Percentiles rank a stretch among this genome's conserved stretches.
Evolutionary conservation across 352 stramenopile genomes (phyloP).

Genomic region (Pythium myriotylum): DNA sequence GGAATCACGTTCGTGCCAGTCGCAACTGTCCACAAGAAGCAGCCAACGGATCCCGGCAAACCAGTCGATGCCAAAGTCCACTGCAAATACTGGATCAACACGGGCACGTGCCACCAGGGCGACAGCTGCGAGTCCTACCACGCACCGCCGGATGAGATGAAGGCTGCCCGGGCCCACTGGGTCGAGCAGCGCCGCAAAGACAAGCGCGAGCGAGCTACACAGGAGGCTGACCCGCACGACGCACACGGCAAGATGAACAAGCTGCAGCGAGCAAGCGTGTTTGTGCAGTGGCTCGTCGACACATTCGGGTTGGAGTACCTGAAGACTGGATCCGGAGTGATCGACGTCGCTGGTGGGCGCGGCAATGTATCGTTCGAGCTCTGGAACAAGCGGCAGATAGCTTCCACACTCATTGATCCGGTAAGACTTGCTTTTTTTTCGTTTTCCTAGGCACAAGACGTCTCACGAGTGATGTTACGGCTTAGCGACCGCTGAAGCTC

Average conservation of each 20-base stretch:
- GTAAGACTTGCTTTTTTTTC: no score
- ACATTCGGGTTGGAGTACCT: conserved; percentile 63
- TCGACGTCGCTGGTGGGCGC: conserved; percentile 83
- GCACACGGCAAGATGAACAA: conserved; percentile 76
- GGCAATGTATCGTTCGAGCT: conserved; percentile 87
- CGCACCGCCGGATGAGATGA: conserved; percentile 46
- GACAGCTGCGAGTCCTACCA: conserved; percentile 72
- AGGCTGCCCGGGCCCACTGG: conserved; percentile 58
- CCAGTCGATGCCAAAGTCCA: conserved; percentile 22
- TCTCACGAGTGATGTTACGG: background rate
- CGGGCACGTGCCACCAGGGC: conserved; percentile 64
- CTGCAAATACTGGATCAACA: conserved; percentile 89
- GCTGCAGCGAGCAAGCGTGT: conserved; percentile 66
- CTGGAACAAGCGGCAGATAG: conserved; percentile 77
- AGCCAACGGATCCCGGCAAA: background rate
- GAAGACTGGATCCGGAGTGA: conserved; percentile 50
- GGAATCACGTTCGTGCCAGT: conserved; percentile 58
- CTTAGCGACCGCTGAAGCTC: conserved; percentile 71
- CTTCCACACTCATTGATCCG: conserved; percentile 79
- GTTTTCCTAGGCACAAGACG: no score
- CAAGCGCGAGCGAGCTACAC: conserved; percentile 56
- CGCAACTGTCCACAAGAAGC: conserved; percentile 40
- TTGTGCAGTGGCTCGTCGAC: conserved; percentile 76
- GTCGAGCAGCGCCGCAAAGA: conserved; percentile 60
- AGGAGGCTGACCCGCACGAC: conserved; percentile 64